Conservation (phyloP, 2,329 filamentous ascomycete genomes). For the Aspergillus piperis region DNA sequence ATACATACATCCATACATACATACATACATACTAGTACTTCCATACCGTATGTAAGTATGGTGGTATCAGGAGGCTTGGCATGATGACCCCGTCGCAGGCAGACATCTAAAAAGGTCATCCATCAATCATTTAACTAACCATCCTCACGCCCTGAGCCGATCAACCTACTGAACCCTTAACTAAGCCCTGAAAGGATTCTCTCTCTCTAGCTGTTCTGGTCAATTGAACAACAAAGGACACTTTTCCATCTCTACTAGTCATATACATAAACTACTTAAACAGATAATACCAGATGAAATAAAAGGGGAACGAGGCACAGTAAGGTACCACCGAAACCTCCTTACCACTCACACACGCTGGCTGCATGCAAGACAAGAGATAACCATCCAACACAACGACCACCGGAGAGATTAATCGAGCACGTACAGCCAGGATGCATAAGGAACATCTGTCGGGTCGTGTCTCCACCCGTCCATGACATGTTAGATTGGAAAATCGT, state of each 20-base stretch:
- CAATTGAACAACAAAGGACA: background rate
- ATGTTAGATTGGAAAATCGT: background rate
- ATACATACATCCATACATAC: background rate
- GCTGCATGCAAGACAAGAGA: slow-evolving; percentile 5
- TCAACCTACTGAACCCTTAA: background rate
- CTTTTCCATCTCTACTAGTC: background rate
- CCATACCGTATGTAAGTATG: background rate
- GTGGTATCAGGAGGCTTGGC: slow-evolving; percentile 1
- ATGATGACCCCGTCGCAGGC: background rate
- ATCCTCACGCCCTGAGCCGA: background rate
- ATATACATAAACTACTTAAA: background rate
- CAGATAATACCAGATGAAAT: background rate
- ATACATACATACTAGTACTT: background rate
- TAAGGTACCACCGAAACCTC: background rate
- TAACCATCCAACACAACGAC: background rate
- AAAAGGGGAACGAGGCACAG: background rate
- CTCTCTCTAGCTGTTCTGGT: background rate
- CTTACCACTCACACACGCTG: background rate
- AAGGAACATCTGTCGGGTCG: background rate
- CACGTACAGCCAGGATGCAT: slow-evolving; percentile 1
- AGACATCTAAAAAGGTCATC: background rate
- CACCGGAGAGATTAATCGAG: background rate
- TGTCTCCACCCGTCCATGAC: slow-evolving; percentile 1
- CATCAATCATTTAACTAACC: background rate
- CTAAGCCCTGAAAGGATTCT: background rate